Conservation (phyloP, 2,329 filamentous ascomycete species). For the Fusarium brachygibbosum region DNA sequence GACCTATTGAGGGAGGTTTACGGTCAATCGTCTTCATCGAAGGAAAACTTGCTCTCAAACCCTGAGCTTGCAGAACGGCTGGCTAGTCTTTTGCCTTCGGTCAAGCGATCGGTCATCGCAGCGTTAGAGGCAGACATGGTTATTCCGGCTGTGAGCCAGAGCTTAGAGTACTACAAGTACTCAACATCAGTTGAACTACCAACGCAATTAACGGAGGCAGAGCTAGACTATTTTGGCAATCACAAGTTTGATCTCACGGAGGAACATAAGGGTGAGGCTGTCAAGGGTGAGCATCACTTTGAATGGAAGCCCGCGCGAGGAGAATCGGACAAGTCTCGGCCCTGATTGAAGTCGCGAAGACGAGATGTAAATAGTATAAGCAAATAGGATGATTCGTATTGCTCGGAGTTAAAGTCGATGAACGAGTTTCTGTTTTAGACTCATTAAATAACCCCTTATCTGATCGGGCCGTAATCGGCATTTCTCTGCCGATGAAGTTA, state of each 20-base stretch:
- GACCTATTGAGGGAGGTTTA: neutral
- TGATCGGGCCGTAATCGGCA: conserved; percentile 26
- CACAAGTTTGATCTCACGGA: conserved; percentile 1
- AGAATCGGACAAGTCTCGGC: neutral
- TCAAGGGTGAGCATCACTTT: neutral
- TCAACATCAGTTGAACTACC: neutral
- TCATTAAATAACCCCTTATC: neutral
- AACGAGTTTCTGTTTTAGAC: neutral
- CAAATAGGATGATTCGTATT: neutral
- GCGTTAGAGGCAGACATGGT: conserved; percentile 1
- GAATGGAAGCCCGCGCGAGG: neutral
- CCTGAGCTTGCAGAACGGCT: neutral
- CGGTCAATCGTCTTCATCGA: fast-evolving
- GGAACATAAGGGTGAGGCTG: neutral
- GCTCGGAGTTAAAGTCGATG: neutral
- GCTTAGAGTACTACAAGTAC: conserved; percentile 11
- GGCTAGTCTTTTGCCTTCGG: neutral
- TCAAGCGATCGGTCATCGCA: neutral
- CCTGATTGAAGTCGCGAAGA: neutral
- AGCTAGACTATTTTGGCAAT: conserved; percentile 1
- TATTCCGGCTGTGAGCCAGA: neutral
- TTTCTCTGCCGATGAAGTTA: conserved; percentile 15
- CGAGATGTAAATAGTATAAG: neutral
- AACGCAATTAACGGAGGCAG: neutral
- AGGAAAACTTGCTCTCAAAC: neutral